A percentile compares a stretch with the other conserved stretches of the same genome.
phyloP scores from a whole-genome alignment of 441 rosid genomes.

The Hura crepitans region DNA sequence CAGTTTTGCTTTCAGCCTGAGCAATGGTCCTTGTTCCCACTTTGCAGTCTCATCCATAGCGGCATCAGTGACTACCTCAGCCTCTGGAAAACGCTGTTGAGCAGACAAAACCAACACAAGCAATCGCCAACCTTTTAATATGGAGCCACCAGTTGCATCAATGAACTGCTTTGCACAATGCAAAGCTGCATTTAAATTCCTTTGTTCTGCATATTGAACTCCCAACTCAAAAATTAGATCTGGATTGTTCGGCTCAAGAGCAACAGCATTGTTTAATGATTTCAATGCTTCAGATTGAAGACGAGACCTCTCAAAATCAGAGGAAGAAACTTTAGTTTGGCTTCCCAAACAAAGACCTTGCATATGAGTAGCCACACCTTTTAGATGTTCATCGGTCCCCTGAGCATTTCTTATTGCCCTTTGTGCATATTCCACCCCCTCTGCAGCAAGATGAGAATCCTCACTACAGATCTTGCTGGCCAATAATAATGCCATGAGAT shows the following conservation, averaged over 20 bases:
- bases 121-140: slow-evolving; percentile 84
- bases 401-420: slow-evolving; percentile 54
- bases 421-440: slow-evolving; percentile 67
- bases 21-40: slow-evolving; percentile 84
- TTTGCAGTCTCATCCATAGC: slow-evolving; percentile 88
- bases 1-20: slow-evolving; percentile 80
- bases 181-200: slow-evolving; percentile 65
- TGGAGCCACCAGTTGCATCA: slow-evolving; percentile 76
- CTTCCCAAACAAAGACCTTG: slow-evolving; percentile 84
- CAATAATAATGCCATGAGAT: slow-evolving; percentile 59
- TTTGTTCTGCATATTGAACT: slow-evolving; percentile 77
- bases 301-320: slow-evolving; percentile 74
- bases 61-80: slow-evolving; percentile 83
- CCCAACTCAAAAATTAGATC: slow-evolving; percentile 80
- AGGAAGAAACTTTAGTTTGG: slow-evolving; percentile 64
- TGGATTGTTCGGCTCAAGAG: slow-evolving; percentile 60
- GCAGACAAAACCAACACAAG: slow-evolving; percentile 77
- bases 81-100: slow-evolving; percentile 78
- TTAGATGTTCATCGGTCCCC: slow-evolving; percentile 63
- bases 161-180: slow-evolving; percentile 61
- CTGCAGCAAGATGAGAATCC: slow-evolving; percentile 65
- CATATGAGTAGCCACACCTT: slow-evolving; percentile 63
- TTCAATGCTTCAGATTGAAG: slow-evolving; percentile 79
- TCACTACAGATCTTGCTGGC: slow-evolving; percentile 82
- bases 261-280: slow-evolving; percentile 60